Evolutionary conservation across 768 basidiomycete genomes (phyloP), one percentile per base, ranked within the genome.

Genomic region (Rhodocollybia butyracea): DNA sequence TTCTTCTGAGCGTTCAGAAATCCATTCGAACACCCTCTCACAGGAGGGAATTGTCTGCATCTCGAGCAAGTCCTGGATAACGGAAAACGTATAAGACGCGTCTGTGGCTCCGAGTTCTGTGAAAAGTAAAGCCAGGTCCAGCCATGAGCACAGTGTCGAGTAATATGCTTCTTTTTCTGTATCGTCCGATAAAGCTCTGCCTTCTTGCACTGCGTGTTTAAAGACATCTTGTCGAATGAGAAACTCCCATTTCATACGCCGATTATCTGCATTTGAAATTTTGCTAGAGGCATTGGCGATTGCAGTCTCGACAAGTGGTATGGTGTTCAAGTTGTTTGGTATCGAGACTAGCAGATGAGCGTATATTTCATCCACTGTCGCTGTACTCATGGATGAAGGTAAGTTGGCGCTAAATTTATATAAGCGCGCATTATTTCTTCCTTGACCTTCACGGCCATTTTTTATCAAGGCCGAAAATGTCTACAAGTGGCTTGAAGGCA

Each of bases 401-500:
- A n/a, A n/a, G n/a, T n/a, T n/a, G n/a, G n/a, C n/a, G n/a, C n/a
- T n/a, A n/a, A n/a, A n/a, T n/a, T n/a, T n/a, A n/a, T n/a, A n/a
- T n/a, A n/a, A n/a, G n/a, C n/a, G n/a, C n/a, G n/a, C n/a, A n/a
- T n/a, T n/a, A n/a, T n/a, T n/a, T n/a, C n/a, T n/a, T n/a, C n/a
- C n/a, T n/a, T n/a, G n/a, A n/a, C n/a, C n/a, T n/a, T n/a, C n/a
- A n/a, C n/a, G n/a, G n/a, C n/a, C n/a, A n/a, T n/a, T n/a, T n/a
- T n/a, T n/a, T n/a, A n/a, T n/a, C n/a, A n/a, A n/a, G n/a, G n/a
- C n/a, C 51, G 31, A 45, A 17, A 47, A 83, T 83, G 81, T 91
- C 91, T 68, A 90, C 91, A 50, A 92, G 89, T 70, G 91, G 93
- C 55, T 80, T 98, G 64, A 98, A 98, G 76, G 88, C 90, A 45